These are phyloP conservation scores for Fallopia convolvulus DNA, from an alignment of 148 eudicot genomes.

Conservation along the genomic window DNA sequence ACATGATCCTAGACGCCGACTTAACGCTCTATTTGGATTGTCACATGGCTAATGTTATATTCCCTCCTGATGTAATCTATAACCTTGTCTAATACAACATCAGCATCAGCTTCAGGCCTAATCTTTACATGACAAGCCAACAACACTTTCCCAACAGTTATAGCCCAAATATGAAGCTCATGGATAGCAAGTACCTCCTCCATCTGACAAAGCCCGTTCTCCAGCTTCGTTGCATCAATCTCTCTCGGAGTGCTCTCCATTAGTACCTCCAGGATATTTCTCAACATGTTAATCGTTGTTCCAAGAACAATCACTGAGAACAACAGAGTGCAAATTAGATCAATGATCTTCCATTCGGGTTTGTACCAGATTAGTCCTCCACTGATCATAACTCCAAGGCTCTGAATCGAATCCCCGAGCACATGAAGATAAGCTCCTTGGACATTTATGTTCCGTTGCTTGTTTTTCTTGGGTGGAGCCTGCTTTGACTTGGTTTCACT, in stretches of 20 bases:
- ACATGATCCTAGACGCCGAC: background rate
- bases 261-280: conserved; percentile 28
- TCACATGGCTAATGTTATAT: conserved; percentile 44
- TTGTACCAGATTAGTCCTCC: conserved; percentile 47
- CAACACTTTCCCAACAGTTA: conserved; percentile 43
- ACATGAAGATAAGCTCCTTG: conserved; percentile 69
- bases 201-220: conserved; percentile 31
- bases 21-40: conserved; percentile 41
- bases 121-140: conserved; percentile 48
- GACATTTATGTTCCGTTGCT: conserved; percentile 43
- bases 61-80: conserved; percentile 30
- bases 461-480: conserved; percentile 27
- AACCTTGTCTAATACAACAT: conserved; percentile 26
- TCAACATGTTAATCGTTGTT: conserved; percentile 44
- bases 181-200: conserved; percentile 51
- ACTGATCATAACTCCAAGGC: conserved; percentile 55
- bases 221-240: conserved; percentile 35
- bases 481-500: conserved; percentile 7
- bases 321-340: conserved; percentile 51
- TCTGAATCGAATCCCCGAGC: conserved; percentile 50
- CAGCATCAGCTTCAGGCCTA: conserved; percentile 29
- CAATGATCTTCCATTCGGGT: conserved; percentile 50
- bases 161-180: conserved; percentile 66
- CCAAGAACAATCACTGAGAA: conserved; percentile 39
- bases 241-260: conserved; percentile 65